phyloP scores from a whole-genome alignment of 129 eudicot genomes.

The Artemisia argyi region DNA sequence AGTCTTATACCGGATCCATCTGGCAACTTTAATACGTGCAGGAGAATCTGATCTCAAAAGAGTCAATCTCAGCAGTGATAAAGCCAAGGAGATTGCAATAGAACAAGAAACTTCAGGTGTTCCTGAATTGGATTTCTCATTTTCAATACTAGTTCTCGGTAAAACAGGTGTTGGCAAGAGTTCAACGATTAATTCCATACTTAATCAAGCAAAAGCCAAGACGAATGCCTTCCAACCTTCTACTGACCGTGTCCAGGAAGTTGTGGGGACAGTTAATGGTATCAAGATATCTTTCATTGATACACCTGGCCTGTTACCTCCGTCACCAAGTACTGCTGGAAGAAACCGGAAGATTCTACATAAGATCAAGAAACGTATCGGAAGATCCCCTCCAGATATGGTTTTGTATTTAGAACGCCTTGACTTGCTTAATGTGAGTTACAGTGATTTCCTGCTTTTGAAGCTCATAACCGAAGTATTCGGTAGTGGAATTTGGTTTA shows the following conservation, averaged over 20 bases:
- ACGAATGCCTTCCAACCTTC: constrained; percentile 85
- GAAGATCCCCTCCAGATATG: constrained; percentile 79
- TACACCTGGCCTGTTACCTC: constrained; percentile 88
- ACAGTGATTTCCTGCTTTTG: constrained; percentile 75
- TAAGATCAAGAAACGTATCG: constrained; percentile 51
- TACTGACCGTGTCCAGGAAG: constrained; percentile 67
- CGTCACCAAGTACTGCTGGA: constrained; percentile 46
- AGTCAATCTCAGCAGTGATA: constrained; percentile 56
- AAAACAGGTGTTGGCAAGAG: constrained; percentile 95
- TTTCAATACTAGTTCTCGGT: constrained; percentile 77
- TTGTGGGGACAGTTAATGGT: constrained; percentile 65
- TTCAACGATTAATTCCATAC: constrained; percentile 89
- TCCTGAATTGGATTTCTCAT: constrained; percentile 69
- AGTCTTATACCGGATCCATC: constrained; percentile 84
- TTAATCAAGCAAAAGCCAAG: constrained; percentile 62
- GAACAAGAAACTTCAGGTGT: constrained; percentile 59
- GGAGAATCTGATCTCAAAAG: constrained; percentile 84
- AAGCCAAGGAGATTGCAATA: constrained; percentile 69
- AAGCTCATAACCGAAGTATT: constrained; percentile 80
- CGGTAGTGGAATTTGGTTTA: constrained; percentile 92
- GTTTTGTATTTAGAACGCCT: constrained; percentile 86
- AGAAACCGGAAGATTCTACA: constrained; percentile 69
- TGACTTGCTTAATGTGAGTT: constrained; percentile 53
- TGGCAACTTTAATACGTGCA: constrained; percentile 81
- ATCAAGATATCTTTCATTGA: constrained; percentile 74